These are phyloP conservation scores for Debaryomycetaceae sp. DNA, from an alignment of 1,139 yeast species.

Conservation along the genomic window DNA sequence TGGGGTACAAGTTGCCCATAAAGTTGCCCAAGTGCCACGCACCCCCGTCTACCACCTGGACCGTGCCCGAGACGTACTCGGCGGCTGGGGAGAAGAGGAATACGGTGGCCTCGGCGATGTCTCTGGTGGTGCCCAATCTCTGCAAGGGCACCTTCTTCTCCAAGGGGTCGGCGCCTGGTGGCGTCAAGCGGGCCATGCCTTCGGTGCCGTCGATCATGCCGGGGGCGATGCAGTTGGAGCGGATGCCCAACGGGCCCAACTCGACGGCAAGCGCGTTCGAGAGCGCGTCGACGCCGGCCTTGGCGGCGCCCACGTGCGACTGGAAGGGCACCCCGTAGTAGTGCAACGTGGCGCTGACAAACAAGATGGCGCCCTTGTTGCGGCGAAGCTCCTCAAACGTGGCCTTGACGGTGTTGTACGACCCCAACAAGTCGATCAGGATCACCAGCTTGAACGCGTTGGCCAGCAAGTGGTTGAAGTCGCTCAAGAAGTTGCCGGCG, in stretches of 20 bases:
- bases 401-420: constrained; percentile 87
- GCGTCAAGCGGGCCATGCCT: constrained; percentile 61
- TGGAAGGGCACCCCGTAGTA: constrained; percentile 91
- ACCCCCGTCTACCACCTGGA: constrained; percentile 85
- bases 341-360: constrained; percentile 89
- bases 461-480: constrained; percentile 71
- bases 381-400: constrained; percentile 61
- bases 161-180: constrained; percentile 35
- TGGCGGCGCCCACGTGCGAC: constrained; percentile 89
- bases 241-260: constrained; percentile 83
- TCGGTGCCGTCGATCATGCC: constrained; percentile 85
- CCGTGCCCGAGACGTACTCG: constrained; percentile 69
- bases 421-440: constrained; percentile 81
- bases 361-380: constrained; percentile 70
- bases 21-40: constrained; percentile 72
- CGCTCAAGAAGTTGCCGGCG: constrained; percentile 88
- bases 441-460: constrained; percentile 89
- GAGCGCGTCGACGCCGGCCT: constrained; percentile 91
- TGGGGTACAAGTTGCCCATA: constrained; percentile 33
- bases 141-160: constrained; percentile 64
- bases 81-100: constrained; percentile 83
- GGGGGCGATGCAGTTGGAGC: constrained; percentile 85
- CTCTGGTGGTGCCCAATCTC: constrained; percentile 67
- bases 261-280: constrained; percentile 85
- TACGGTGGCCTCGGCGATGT: constrained; percentile 87